Base-by-base conservation (phyloP, 2,329 filamentous ascomycete genomes). In the Fonsecaea pedrosoi region DNA sequence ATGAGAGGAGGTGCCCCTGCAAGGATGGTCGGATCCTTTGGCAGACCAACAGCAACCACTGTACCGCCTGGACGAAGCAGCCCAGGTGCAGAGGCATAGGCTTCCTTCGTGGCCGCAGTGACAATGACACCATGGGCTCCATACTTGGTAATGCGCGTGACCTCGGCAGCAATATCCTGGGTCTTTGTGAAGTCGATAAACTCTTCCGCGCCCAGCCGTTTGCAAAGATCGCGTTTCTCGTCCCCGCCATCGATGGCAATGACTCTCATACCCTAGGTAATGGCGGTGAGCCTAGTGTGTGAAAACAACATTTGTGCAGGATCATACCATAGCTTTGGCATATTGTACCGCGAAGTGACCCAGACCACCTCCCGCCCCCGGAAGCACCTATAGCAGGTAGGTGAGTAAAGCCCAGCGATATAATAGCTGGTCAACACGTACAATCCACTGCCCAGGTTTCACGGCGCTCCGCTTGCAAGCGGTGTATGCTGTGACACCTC, bases 381-480 rank as follows among this genome's bases (percentile, higher is more conserved):
- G 71, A 9, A 77, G 48, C 0, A 73, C 68, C 68, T 70, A 34
- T 30, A 9, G 34, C 42, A 2, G 21, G 25, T 15, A 10, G 2
- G 54, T 67, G 30, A 70, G 62, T 45, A 54, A 12, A 3, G 12
- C 38, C 18, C 13, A 10, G 21, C 1, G 35, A 38, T 12, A 34
- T 35, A 8, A 7, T n/a, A 38, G 37, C 32, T 21, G 13, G 8
- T 34, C 18, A 15, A 50, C 15, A 70, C 65, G 67, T 68, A 74
- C 72, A 30, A 73, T 69, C 74, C 74, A 76, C 48, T 75, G 71
- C 4, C 74, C 74, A 1, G 71, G 70, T n/a, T 71, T 72, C 6
- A 77, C 67, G 48, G 77, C 77, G 4, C 79, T 73, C 67, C 82
- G 81, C 42, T 80, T 73, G 32, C 82, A 78, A 13, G 81, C 79